Percentiles rank a stretch among this genome's conserved stretches.
These are phyloP conservation scores for Gyrodon lividus DNA, from an alignment of 768 basidiomycete species.

Conservation along the genomic window DNA sequence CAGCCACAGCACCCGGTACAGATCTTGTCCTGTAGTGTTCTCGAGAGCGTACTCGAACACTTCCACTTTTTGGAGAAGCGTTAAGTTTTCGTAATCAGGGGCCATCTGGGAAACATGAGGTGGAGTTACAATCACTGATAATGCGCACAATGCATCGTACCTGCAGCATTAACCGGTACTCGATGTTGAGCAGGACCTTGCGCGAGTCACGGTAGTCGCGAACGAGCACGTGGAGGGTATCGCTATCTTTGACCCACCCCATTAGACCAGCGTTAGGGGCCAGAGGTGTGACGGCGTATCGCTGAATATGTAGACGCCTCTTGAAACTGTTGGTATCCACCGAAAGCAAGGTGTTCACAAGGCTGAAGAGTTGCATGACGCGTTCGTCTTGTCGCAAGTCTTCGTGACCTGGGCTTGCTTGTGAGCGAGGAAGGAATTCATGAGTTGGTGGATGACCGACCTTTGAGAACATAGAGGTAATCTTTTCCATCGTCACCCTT, in stretches of 20 bases:
- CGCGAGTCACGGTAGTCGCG: constrained; percentile 94
- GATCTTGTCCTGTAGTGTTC: constrained; percentile 97
- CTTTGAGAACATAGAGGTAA: constrained; percentile 91
- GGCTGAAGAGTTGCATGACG: constrained; percentile 98
- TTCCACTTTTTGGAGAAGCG: constrained; percentile 94
- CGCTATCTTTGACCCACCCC: constrained; percentile 95
- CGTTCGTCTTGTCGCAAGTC: constrained; percentile 98
- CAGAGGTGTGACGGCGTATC: constrained; percentile 88
- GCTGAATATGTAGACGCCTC: constrained; percentile 91
- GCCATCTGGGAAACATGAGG: constrained; percentile 71
- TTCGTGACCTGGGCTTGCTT: constrained; percentile 72
- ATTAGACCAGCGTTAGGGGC: constrained; percentile 93
- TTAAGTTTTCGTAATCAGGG: constrained; percentile 94
- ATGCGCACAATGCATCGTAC: constrained; percentile 73
- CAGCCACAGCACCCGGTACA: constrained; percentile 95
- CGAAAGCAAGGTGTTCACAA: constrained; percentile 91
- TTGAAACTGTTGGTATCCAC: constrained; percentile 96
- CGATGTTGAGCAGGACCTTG: constrained; percentile 96
- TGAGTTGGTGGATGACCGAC: constrained; percentile 33
- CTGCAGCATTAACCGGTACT: constrained; percentile 98
- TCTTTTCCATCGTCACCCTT: constrained; percentile 92
- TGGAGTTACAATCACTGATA: background rate
- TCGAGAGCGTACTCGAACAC: constrained; percentile 99
- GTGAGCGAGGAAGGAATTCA: background rate
- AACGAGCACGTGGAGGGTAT: constrained; percentile 94